phyloP scores from a whole-genome alignment of 352 stramenopile species.

The Globisporangium iwayamae region DNA sequence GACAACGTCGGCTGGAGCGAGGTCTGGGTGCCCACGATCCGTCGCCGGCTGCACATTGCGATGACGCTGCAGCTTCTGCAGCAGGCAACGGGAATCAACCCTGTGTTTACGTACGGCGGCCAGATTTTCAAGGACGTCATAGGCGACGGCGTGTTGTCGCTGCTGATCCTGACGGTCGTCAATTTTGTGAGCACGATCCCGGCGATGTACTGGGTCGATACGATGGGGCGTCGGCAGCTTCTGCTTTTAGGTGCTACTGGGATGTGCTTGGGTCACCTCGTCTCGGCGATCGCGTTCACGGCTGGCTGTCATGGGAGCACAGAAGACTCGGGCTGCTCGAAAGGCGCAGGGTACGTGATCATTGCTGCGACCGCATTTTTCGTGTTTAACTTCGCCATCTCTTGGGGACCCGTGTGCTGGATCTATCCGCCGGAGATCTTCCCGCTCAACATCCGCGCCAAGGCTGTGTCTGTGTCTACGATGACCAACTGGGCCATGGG shows the following conservation, averaged over 20 bases:
- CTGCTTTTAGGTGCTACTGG: slow-evolving; percentile 36
- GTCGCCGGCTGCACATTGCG: slow-evolving; percentile 28
- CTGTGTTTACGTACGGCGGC: slow-evolving; percentile 34
- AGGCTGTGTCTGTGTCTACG: slow-evolving; percentile 33
- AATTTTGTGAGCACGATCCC: slow-evolving; percentile 42
- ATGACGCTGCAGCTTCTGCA: slow-evolving; percentile 41
- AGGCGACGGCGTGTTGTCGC: slow-evolving; percentile 28
- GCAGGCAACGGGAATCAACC: slow-evolving; percentile 39
- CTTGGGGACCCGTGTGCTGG: slow-evolving; percentile 54
- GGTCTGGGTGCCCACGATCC: slow-evolving; percentile 21
- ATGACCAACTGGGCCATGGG: slow-evolving; percentile 36
- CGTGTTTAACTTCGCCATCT: slow-evolving; percentile 53
- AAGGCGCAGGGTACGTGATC: slow-evolving; percentile 27
- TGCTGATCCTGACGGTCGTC: slow-evolving; percentile 32
- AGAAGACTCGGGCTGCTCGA: slow-evolving; percentile 19
- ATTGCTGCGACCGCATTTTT: slow-evolving; percentile 35
- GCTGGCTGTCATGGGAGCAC: slow-evolving; percentile 29
- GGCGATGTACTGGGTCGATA: slow-evolving; percentile 38
- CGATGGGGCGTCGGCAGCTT: slow-evolving; percentile 29
- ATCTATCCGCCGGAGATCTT: slow-evolving; percentile 64
- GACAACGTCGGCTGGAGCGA: slow-evolving; percentile 25
- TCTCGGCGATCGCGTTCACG: slow-evolving; percentile 34
- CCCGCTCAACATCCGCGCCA: slow-evolving; percentile 38
- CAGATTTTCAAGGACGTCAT: slow-evolving; percentile 38
- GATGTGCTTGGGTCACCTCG: slow-evolving; percentile 40